Conservation (phyloP, 2,329 filamentous ascomycete genomes). For the Fusarium torulosum region DNA sequence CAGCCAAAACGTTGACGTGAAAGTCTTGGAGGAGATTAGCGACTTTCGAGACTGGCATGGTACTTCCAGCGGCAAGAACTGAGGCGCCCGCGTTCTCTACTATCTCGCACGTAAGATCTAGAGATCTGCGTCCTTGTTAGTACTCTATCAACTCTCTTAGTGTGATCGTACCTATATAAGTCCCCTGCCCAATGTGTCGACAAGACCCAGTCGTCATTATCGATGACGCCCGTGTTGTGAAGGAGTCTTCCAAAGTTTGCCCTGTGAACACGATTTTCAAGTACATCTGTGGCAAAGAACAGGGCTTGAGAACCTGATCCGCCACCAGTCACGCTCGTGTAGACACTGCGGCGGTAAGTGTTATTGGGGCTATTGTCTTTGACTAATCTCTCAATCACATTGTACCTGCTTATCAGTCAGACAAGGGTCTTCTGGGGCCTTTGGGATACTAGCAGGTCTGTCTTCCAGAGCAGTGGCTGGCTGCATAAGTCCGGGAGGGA, state of each 20-base stretch:
- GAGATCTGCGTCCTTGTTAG: conserved; percentile 42
- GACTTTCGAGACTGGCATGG: conserved; percentile 46
- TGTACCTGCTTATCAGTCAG: conserved; percentile 44
- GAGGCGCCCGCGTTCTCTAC: conserved; percentile 58
- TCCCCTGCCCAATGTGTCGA: conserved; percentile 53
- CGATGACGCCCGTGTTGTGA: conserved; percentile 47
- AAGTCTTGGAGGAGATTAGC: conserved; percentile 49
- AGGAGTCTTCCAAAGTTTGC: conserved; percentile 52
- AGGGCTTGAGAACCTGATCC: conserved; percentile 51
- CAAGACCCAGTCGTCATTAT: conserved; percentile 55
- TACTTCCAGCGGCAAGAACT: conserved; percentile 53
- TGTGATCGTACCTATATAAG: conserved; percentile 54
- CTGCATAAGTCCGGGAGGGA: too few relatives aligned
- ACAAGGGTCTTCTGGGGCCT: too few relatives aligned
- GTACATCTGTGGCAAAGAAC: conserved; percentile 56
- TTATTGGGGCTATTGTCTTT: conserved; percentile 52
- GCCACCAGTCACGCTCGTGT: conserved; percentile 58
- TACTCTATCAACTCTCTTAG: neutral
- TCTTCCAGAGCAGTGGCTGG: too few relatives aligned
- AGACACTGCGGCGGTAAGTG: conserved; percentile 54
- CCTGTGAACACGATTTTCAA: conserved; percentile 58
- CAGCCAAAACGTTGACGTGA: conserved; percentile 54
- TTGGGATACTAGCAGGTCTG: too few relatives aligned
- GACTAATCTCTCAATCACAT: conserved; percentile 52
- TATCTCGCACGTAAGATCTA: conserved; percentile 57